phyloP scores from a whole-genome alignment of 208 protist species.

The Crithidia expoeki region DNA sequence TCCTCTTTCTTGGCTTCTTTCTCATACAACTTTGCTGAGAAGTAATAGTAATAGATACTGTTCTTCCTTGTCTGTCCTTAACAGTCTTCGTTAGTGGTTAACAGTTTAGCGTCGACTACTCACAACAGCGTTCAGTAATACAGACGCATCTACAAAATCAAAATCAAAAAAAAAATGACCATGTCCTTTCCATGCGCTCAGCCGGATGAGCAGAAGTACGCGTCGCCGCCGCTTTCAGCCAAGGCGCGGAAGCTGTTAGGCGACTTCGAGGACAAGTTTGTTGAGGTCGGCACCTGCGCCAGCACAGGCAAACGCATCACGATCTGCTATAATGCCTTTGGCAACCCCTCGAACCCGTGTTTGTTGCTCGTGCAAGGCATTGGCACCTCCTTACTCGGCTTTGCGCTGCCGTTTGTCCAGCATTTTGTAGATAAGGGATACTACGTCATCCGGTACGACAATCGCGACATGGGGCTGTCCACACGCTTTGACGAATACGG shows the following conservation, averaged over 20 bases:
- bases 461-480: slow-evolving; percentile 53
- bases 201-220: neutral
- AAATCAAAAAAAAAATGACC: neutral
- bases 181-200: neutral
- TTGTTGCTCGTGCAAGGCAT: slow-evolving; percentile 74
- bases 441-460: slow-evolving; percentile 80
- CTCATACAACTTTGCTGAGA: no score
- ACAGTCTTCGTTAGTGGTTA: no score
- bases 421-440: slow-evolving; percentile 51
- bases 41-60: no score
- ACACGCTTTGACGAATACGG: slow-evolving; percentile 59
- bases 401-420: slow-evolving; percentile 42
- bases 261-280: slow-evolving; percentile 52
- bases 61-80: no score
- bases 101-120: no score
- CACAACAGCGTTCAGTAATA: neutral
- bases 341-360: slow-evolving; percentile 57
- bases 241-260: slow-evolving; percentile 19
- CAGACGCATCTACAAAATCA: no score
- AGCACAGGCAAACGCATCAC: slow-evolving; percentile 64
- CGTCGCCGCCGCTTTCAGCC: slow-evolving; percentile 11
- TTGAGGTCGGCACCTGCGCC: slow-evolving; percentile 58
- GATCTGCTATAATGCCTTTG: slow-evolving; percentile 84
- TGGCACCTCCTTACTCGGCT: slow-evolving; percentile 35
- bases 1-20: no score